A percentile compares a stretch with the other conserved stretches of the same genome.
Conservation (phyloP, 306 rosid genomes). For the Oxytropis ochrocephala region DNA sequence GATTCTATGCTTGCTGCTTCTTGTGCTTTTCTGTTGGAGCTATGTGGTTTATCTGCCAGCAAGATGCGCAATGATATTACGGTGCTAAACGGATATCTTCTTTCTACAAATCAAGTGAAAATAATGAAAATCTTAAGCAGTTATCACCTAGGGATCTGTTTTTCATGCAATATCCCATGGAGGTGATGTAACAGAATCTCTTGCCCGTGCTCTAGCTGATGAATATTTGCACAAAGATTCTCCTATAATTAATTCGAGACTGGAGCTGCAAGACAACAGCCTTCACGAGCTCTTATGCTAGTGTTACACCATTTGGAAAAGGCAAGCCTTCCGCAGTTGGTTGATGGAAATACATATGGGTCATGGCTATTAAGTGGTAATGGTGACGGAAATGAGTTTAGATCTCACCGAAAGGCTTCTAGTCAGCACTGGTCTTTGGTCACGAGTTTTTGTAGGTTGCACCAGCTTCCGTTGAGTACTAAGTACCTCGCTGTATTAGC, state of each 20-base stretch:
- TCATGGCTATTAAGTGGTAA: constrained; percentile 74
- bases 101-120: constrained; percentile 54
- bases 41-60: constrained; percentile 83
- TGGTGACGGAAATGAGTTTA: constrained; percentile 74
- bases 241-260: constrained; percentile 30
- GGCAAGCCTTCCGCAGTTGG: constrained; percentile 59
- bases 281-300: constrained; percentile 64
- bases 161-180: constrained; percentile 65
- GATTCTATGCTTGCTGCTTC: constrained; percentile 81
- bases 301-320: constrained; percentile 78
- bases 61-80: constrained; percentile 72
- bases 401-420: constrained; percentile 85
- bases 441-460: constrained; percentile 80
- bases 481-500: constrained; percentile 83
- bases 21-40: constrained; percentile 83
- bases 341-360: constrained; percentile 76
- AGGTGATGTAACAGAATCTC: constrained; percentile 62
- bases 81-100: constrained; percentile 71
- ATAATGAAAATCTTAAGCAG: constrained; percentile 56
- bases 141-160: constrained; percentile 57
- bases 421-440: constrained; percentile 91
- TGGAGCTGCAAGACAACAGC: constrained; percentile 40
- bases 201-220: constrained; percentile 86
- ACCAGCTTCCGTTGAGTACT: constrained; percentile 76
- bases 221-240: constrained; percentile 65